phyloP scores from a whole-genome alignment of 345 rosid genomes.

The Raphanus sativus region DNA sequence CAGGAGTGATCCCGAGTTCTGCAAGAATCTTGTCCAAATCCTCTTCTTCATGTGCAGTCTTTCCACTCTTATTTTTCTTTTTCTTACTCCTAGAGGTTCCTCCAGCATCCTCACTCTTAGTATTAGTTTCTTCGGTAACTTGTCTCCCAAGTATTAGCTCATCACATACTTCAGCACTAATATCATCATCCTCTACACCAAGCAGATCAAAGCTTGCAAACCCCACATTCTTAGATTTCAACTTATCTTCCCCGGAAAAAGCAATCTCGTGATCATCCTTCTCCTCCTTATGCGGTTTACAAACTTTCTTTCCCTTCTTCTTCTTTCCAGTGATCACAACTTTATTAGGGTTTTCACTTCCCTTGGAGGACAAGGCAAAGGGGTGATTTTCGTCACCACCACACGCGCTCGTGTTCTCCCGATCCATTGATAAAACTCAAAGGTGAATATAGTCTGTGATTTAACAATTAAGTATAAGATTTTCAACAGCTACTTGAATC shows the following conservation, averaged over 20 bases:
- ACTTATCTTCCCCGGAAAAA: slow-evolving; percentile 49
- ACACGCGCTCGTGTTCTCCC: neutral
- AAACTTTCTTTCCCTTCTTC: slow-evolving; percentile 44
- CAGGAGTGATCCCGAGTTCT: slow-evolving; percentile 57
- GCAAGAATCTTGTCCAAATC: slow-evolving; percentile 94
- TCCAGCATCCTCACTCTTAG: slow-evolving; percentile 47
- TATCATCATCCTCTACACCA: slow-evolving; percentile 33
- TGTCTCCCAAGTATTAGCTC: slow-evolving; percentile 33
- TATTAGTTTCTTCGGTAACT: slow-evolving; percentile 31
- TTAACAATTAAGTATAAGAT: neutral
- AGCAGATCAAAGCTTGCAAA: slow-evolving; percentile 48
- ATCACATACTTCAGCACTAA: slow-evolving; percentile 37
- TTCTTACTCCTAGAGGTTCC: slow-evolving; percentile 61
- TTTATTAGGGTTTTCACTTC: slow-evolving; percentile 59
- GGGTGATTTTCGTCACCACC: slow-evolving; percentile 58
- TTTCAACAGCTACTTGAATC: neutral
- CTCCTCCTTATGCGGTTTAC: slow-evolving; percentile 38
- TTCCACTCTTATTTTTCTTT: slow-evolving; percentile 73
- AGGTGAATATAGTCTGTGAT: neutral
- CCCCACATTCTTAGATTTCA: slow-evolving; percentile 43
- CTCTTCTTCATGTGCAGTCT: slow-evolving; percentile 85
- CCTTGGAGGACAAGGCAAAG: slow-evolving; percentile 38
- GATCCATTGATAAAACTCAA: slow-evolving; percentile 11
- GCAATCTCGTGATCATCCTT: slow-evolving; percentile 35
- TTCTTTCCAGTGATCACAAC: slow-evolving; percentile 47